phyloP scores from a whole-genome alignment of 75 land plant species.

The Adiantum capillusveneris region DNA sequence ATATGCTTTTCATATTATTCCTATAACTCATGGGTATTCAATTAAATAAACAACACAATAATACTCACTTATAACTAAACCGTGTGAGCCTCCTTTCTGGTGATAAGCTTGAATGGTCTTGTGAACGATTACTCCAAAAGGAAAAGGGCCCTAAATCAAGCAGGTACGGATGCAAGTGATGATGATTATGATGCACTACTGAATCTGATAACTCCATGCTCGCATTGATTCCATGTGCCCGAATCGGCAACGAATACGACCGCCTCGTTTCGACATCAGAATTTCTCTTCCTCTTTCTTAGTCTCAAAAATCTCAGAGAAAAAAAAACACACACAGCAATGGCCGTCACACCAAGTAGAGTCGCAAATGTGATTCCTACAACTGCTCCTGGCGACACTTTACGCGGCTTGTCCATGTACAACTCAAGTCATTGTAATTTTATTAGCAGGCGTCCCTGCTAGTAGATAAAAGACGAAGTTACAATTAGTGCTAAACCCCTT shows the following conservation, averaged over 20 bases:
- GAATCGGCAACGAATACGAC: not conserved
- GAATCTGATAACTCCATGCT: not conserved
- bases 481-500: too few species aligned
- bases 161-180: not conserved
- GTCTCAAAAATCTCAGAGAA: not conserved
- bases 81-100: slow-evolving; percentile 14
- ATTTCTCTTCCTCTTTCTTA: not conserved
- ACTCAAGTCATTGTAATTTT: too few species aligned
- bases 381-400: not conserved
- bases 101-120: slow-evolving; percentile 12
- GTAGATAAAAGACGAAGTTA: too few species aligned
- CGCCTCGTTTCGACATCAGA: not conserved
- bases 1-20: too few species aligned
- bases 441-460: too few species aligned
- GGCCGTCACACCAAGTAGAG: not conserved
- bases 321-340: not conserved
- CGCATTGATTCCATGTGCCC: not conserved
- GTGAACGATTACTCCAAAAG: not conserved
- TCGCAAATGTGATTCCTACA: not conserved
- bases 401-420: too few species aligned
- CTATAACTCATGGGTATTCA: not conserved
- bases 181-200: not conserved
- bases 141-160: not conserved
- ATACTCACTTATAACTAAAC: slow-evolving; percentile 34
- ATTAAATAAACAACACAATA: not conserved